These are phyloP conservation scores for Trapa bicornis DNA, from an alignment of 345 rosid genomes.

Conservation along the genomic window DNA sequence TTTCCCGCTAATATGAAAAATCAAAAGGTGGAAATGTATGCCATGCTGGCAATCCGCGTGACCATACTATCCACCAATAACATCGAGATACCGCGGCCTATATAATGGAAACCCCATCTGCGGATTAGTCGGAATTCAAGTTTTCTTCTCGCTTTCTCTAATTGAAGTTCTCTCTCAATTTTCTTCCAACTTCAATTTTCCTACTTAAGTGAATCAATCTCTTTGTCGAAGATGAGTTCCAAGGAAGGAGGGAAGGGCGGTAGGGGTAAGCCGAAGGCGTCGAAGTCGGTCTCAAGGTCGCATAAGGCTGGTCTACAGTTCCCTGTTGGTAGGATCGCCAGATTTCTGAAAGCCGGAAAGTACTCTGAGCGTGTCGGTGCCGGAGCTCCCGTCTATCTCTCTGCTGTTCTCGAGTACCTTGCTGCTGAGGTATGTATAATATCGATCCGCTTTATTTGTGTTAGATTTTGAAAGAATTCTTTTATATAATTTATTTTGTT, in stretches of 20 bases:
- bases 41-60: constrained; percentile 41
- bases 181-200: no score
- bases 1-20: constrained; percentile 23
- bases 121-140: background rate
- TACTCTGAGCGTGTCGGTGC: constrained; percentile 79
- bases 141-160: background rate
- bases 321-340: constrained; percentile 66
- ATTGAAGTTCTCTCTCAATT: background rate
- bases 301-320: constrained; percentile 71
- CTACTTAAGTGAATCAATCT: background rate
- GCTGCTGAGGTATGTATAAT: constrained; percentile 49
- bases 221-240: constrained; percentile 33
- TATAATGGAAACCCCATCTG: constrained; percentile 11
- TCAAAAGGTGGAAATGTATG: constrained; percentile 2
- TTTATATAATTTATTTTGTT: no score
- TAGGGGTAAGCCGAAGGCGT: constrained; percentile 52
- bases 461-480: no score
- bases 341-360: constrained; percentile 68
- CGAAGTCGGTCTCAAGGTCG: constrained; percentile 58
- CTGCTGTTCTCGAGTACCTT: constrained; percentile 70
- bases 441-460: background rate
- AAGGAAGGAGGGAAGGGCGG: constrained; percentile 44
- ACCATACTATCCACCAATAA: constrained; percentile 15
- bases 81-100: constrained; percentile 3
- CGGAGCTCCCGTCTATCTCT: constrained; percentile 70